These are phyloP conservation scores for Boletus bicolor DNA, from an alignment of 768 basidiomycete genomes.

Conservation along the genomic window DNA sequence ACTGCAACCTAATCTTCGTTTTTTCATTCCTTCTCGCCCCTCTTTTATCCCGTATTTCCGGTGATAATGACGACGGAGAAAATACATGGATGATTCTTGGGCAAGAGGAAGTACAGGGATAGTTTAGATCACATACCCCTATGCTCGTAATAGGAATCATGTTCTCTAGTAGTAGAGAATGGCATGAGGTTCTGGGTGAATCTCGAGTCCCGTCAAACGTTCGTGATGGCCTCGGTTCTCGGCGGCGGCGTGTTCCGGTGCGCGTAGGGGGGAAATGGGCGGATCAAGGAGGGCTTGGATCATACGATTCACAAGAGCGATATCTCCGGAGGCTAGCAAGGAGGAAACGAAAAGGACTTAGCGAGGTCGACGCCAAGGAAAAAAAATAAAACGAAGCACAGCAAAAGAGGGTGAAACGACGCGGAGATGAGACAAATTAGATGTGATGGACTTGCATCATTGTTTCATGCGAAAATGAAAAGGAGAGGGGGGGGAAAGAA, in stretches of 20 bases:
- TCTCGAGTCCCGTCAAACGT: not conserved
- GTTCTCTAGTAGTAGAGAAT: constrained; percentile 12
- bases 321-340: constrained; percentile 42
- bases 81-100: constrained; percentile 17
- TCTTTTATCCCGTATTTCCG: constrained; percentile 5
- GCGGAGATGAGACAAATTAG: not conserved
- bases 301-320: constrained; percentile 31
- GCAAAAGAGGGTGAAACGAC: not conserved
- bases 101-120: constrained; percentile 19
- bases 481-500: too few species aligned
- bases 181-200: constrained; percentile 16
- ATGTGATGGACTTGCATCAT: not conserved
- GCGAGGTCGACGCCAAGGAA: not conserved
- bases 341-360: not conserved
- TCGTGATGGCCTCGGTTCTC: not conserved
- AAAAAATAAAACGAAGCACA: too few species aligned
- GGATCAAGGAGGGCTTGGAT: not conserved
- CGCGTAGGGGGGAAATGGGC: not conserved
- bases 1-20: constrained; percentile 25
- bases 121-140: constrained; percentile 20
- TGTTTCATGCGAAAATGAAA: not conserved
- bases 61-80: constrained; percentile 10
- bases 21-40: constrained; percentile 2
- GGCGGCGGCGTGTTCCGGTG: not conserved
- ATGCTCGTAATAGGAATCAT: constrained; percentile 20